These are phyloP conservation scores for Aciculosporium take DNA, from an alignment of 2,329 filamentous ascomycete genomes.

Conservation along the genomic window DNA sequence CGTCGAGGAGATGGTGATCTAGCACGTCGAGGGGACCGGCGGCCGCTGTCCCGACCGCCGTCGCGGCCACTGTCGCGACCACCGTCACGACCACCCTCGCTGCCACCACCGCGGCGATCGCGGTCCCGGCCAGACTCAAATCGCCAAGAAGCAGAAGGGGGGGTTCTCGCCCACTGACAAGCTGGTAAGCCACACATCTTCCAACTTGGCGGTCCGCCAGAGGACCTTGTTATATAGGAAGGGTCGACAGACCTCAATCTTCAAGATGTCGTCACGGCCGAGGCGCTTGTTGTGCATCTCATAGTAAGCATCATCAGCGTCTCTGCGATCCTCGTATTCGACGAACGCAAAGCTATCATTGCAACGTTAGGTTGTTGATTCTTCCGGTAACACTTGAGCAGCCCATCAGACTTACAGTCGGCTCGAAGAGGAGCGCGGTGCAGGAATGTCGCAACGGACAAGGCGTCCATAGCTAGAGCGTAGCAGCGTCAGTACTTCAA, in stretches of 20 bases:
- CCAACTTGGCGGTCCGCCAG: background rate
- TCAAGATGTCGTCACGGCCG: constrained; percentile 84
- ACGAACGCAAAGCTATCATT: constrained; percentile 76
- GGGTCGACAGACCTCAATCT: constrained; percentile 70
- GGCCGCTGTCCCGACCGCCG: constrained; percentile 27
- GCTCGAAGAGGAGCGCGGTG: constrained; percentile 82
- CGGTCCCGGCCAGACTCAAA: constrained; percentile 85
- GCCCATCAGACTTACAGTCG: constrained; percentile 72
- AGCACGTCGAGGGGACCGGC: constrained; percentile 47
- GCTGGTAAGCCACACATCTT: constrained; percentile 5
- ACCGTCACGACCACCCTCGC: constrained; percentile 14
- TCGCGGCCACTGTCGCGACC: constrained; percentile 47
- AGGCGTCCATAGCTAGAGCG: constrained; percentile 77
- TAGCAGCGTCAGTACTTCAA: constrained; percentile 17
- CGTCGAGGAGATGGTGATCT: constrained; percentile 69
- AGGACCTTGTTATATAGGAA: background rate
- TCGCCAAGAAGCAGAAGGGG: constrained; percentile 94
- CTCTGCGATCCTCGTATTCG: constrained; percentile 95
- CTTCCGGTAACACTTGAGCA: background rate
- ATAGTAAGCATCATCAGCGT: constrained; percentile 97
- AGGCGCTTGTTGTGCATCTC: constrained; percentile 99
- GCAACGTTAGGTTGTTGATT: constrained; percentile 2
- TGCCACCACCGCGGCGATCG: constrained; percentile 35
- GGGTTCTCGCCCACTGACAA: constrained; percentile 89
- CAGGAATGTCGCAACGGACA: constrained; percentile 95